These are phyloP conservation scores for Beauveria sp. DNA, from an alignment of 2,329 filamentous ascomycete species.

Conservation along the genomic window DNA sequence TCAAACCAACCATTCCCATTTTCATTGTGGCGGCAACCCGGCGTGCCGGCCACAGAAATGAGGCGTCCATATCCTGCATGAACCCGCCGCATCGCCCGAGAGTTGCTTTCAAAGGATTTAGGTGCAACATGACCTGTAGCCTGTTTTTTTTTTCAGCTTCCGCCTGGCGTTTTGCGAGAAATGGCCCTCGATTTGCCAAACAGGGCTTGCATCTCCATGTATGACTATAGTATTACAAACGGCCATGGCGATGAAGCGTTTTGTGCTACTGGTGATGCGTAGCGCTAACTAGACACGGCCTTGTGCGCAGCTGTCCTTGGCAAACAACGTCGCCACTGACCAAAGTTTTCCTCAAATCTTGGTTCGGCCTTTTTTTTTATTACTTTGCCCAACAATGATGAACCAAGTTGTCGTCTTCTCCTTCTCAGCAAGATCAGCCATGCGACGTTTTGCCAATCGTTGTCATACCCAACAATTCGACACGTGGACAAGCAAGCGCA, in stretches of 20 bases:
- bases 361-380: not conserved
- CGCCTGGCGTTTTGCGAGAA: not conserved
- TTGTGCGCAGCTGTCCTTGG: not conserved
- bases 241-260: not conserved
- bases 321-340: constrained; percentile 1
- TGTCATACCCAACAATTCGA: not conserved
- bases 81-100: no score
- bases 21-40: not conserved
- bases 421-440: not conserved
- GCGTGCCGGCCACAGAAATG: not conserved
- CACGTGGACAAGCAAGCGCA: not conserved
- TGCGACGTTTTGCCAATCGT: not conserved
- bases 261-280: not conserved
- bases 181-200: not conserved
- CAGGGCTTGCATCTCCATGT: not conserved
- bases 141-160: not conserved
- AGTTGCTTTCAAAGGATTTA: not conserved
- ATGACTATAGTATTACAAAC: not conserved
- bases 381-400: not conserved
- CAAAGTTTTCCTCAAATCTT: not conserved
- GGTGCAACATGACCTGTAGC: not conserved
- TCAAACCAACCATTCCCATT: not conserved
- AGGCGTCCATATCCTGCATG: not conserved
- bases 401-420: not conserved
- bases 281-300: not conserved